These are phyloP conservation scores for Solanum medicagineum DNA, from an alignment of 257 asterid genomes.

Conservation along the genomic window DNA sequence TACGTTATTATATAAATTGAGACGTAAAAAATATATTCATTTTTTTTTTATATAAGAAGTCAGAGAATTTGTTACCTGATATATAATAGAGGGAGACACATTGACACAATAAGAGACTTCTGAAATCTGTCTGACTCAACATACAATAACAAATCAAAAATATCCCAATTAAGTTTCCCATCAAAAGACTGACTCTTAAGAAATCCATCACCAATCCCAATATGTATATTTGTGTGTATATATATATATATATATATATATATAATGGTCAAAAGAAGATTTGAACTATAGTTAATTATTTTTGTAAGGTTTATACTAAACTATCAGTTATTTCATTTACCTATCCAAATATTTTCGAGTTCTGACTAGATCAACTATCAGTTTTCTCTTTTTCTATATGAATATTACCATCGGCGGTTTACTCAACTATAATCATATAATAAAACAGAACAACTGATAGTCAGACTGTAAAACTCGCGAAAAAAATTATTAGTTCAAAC, in stretches of 20 bases:
- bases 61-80: conserved; percentile 33
- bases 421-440: not conserved
- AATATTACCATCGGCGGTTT: fast-evolving
- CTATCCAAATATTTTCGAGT: too few species aligned
- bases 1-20: not conserved
- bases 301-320: too few species aligned
- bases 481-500: too few species aligned
- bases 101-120: conserved; percentile 22
- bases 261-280: too few species aligned
- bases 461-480: too few species aligned
- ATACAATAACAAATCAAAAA: conserved; percentile 26
- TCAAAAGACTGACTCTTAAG: conserved; percentile 9
- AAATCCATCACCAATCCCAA: conserved; percentile 26
- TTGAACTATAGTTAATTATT: not conserved
- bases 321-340: too few species aligned
- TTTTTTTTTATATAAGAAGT: not conserved
- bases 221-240: too few species aligned
- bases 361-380: too few species aligned
- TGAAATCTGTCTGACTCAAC: conserved; percentile 17
- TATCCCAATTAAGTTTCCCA: conserved; percentile 13
- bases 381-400: too few species aligned
- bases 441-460: too few species aligned
- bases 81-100: conserved; percentile 26
- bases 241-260: too few species aligned
- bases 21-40: not conserved